Evolutionary conservation across 2,329 filamentous ascomycete species (phyloP).

Genomic region (Talaromyces sp.): DNA sequence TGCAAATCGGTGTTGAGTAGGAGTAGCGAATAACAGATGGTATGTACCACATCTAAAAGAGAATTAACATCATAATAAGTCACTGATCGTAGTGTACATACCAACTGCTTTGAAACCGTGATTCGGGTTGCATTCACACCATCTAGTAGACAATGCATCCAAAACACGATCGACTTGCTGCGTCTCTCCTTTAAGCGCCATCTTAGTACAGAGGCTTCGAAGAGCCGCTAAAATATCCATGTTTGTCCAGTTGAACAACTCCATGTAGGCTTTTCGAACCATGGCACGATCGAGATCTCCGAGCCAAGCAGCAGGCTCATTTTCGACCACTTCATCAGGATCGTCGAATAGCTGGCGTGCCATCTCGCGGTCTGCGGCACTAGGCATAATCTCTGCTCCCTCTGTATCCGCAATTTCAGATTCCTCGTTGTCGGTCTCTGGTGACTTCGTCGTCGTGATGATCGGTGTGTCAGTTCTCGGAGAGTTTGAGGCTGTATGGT

Average conservation of each 20-base stretch:
- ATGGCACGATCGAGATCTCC: conserved; percentile 58
- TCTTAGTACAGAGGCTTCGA: conserved; percentile 73
- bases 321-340: conserved; percentile 70
- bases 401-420: conserved; percentile 21
- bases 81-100: conserved; percentile 45
- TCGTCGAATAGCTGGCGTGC: conserved; percentile 82
- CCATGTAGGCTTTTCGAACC: conserved; percentile 78
- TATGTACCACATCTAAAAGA: conserved; percentile 80
- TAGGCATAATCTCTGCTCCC: conserved; percentile 30
- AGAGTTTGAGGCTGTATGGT: conserved; percentile 45
- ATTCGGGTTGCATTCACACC: conserved; percentile 88
- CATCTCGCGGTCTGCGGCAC: conserved; percentile 69
- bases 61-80: conserved; percentile 24
- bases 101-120: conserved; percentile 89
- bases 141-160: conserved; percentile 81
- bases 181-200: conserved; percentile 85
- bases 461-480: conserved; percentile 16
- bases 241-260: conserved; percentile 80
- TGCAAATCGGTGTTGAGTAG: conserved; percentile 95
- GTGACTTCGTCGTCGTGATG: conserved; percentile 15
- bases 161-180: conserved; percentile 96
- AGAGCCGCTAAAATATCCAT: conserved; percentile 76
- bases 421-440: conserved; percentile 13
- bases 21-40: conserved; percentile 93
- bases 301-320: conserved; percentile 79